Percentiles rank a stretch among this genome's conserved stretches.
These are phyloP conservation scores for Mycosphaerelloides madeirae DNA, from an alignment of 2,329 filamentous ascomycete genomes.

Conservation along the genomic window DNA sequence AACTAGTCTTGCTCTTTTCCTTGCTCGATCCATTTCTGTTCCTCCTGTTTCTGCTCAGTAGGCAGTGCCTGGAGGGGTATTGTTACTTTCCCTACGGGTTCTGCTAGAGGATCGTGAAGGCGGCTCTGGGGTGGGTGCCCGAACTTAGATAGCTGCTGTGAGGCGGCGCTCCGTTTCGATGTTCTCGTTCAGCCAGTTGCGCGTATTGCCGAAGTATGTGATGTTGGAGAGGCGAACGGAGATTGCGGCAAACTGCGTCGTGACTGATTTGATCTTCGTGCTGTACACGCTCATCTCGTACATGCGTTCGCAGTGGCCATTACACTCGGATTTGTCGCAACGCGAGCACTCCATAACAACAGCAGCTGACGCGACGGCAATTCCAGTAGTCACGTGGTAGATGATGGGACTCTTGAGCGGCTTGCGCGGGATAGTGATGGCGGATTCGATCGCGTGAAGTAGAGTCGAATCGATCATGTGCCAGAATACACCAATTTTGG, in stretches of 20 bases:
- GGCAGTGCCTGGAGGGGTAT: too few relatives aligned
- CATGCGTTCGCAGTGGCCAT: conserved; percentile 3
- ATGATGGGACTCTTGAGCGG: not conserved
- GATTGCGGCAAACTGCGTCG: too few relatives aligned
- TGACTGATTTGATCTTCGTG: not conserved
- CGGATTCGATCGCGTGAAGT: conserved; percentile 7
- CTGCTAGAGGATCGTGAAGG: too few relatives aligned
- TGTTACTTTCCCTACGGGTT: too few relatives aligned
- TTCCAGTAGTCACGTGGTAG: not conserved
- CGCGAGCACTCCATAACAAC: not conserved
- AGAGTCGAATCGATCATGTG: conserved; percentile 17
- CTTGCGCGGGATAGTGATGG: not conserved
- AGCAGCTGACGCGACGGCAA: too few relatives aligned
- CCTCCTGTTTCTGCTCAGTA: too few relatives aligned
- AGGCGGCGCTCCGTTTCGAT: conserved; percentile 1
- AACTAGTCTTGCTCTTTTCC: too few relatives aligned
- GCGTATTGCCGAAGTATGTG: conserved; percentile 1
- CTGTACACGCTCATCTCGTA: not conserved
- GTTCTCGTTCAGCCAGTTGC: conserved; percentile 3
- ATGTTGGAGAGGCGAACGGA: too few relatives aligned
- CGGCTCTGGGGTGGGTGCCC: too few relatives aligned
- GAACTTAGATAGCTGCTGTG: not conserved
- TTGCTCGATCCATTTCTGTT: too few relatives aligned
- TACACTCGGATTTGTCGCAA: conserved; percentile 1
- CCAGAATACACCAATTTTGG: conserved; percentile 3